Evolutionary conservation across 1,139 yeast genomes (phyloP).

Genomic region (Protomyces pachydermus): DNA sequence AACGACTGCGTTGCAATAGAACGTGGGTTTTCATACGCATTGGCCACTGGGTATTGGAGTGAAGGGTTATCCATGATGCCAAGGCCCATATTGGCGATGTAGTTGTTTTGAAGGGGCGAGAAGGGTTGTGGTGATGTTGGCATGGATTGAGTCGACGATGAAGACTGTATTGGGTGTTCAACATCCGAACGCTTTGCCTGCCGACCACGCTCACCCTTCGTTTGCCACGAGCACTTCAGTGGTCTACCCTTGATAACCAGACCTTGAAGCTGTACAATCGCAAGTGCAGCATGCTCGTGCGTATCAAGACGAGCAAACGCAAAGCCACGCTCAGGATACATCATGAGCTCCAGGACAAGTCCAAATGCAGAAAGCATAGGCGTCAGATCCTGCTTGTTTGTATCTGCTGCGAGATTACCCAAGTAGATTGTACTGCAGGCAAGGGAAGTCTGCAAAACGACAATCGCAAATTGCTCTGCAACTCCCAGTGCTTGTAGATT

Average conservation of each 20-base stretch:
- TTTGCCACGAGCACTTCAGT: slow-evolving; percentile 65
- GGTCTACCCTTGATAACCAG: slow-evolving; percentile 71
- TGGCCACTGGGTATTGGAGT: not conserved
- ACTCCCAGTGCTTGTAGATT: not conserved
- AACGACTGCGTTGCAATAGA: not conserved
- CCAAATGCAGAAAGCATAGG: slow-evolving; percentile 80
- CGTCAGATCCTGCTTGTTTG: slow-evolving; percentile 65
- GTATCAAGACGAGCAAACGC: slow-evolving; percentile 82
- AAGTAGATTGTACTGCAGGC: slow-evolving; percentile 71
- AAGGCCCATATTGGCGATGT: not conserved
- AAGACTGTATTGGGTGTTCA: not conserved
- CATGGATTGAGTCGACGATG: not conserved
- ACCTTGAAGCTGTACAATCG: slow-evolving; percentile 77
- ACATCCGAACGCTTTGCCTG: too few relatives aligned
- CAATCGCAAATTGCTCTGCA: not conserved
- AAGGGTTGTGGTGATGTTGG: not conserved
- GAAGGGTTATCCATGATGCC: not conserved
- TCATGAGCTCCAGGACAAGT: slow-evolving; percentile 70
- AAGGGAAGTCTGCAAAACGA: slow-evolving; percentile 5
- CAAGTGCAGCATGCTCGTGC: slow-evolving; percentile 84
- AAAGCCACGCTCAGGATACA: slow-evolving; percentile 75
- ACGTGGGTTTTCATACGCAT: not conserved
- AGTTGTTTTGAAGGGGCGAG: not conserved
- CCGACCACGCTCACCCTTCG: not conserved
- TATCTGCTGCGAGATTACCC: slow-evolving; percentile 76